Base-by-base conservation (phyloP, 345 rosid species). In the Luvunga scandens region DNA sequence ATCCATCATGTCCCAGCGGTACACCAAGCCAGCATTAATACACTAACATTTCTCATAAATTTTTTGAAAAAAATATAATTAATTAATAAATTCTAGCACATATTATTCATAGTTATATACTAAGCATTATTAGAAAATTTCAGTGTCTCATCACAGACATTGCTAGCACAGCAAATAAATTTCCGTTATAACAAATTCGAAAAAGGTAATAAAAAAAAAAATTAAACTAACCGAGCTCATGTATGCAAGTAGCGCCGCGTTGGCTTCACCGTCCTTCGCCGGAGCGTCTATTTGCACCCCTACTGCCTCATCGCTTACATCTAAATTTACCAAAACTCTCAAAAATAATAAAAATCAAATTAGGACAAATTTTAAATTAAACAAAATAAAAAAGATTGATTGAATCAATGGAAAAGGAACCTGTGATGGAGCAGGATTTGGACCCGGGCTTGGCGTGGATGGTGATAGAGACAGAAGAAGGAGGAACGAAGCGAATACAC, bases 371-470 rank as follows among this genome's bases (percentile, higher is more conserved):
- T 53, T 53, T 1, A 65, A 16, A 48, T 48, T 16, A 7, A 45
- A 66, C 18, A 45, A 50, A 45, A 66, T 12, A 45, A 38, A 36
- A 25, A 50, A 14, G 18, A 14, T 63, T 28, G n/a, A 53, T 25
- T 19, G 14, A 21, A 72, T 30, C 19, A 9, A 7, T 22, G 24
- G 22, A 38, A 9, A 10, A n/a, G 22, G 16, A 61, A 96, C 99
- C 97, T 1, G 99, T 92, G 86, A 96, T 84, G 81, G 97, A 89
- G 80, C 97, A 88, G 24, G 90, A 87, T 83, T 96, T 94, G 84
- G 97, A 88, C 81, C 98, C 97, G 50, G 99, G 97, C 85, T 96
- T 96, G 71, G 98, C 97, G 88, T 96, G 97, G 78, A 94, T 89
- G 87, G 96, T 87, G 87, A 95, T 91, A 69, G 95, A 92, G 19